A percentile compares a stretch with the other conserved stretches of the same genome.
phyloP scores from a whole-genome alignment of 768 basidiomycete species.

The Scleroderma citrinum region DNA sequence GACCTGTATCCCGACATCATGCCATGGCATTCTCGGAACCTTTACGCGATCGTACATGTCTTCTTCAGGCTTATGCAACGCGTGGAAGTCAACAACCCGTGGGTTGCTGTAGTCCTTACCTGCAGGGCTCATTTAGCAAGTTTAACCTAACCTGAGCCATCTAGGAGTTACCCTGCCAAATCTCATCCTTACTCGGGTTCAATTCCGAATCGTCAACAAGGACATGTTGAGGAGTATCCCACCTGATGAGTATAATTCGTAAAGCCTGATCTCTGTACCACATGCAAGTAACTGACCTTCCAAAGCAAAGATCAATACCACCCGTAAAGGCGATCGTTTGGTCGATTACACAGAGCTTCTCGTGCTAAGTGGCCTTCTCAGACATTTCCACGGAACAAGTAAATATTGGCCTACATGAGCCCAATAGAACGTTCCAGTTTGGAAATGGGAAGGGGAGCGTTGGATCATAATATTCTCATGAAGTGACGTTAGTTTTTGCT shows the following conservation, averaged over 20 bases:
- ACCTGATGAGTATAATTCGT: slow-evolving; percentile 38
- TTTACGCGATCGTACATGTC: slow-evolving; percentile 93
- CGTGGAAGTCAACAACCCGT: slow-evolving; percentile 79
- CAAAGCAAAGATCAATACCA: slow-evolving; percentile 91
- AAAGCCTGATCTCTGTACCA: not conserved
- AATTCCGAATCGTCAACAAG: slow-evolving; percentile 78
- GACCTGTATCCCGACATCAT: slow-evolving; percentile 94
- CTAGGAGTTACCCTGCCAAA: slow-evolving; percentile 75
- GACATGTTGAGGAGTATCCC: slow-evolving; percentile 96
- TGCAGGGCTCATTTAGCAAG: slow-evolving; percentile 22
- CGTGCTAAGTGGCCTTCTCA: slow-evolving; percentile 53
- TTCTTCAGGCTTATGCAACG: slow-evolving; percentile 83
- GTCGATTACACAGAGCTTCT: slow-evolving; percentile 97
- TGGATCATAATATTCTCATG: slow-evolving; percentile 96
- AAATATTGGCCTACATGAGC: slow-evolving; percentile 65
- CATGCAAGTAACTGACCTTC: slow-evolving; percentile 42
- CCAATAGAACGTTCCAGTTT: slow-evolving; percentile 98
- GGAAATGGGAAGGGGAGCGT: slow-evolving; percentile 94
- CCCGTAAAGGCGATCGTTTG: slow-evolving; percentile 98
- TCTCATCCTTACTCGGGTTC: slow-evolving; percentile 51
- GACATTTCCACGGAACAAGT: not conserved
- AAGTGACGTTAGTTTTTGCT: slow-evolving; percentile 68
- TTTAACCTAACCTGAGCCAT: not conserved
- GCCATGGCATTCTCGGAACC: slow-evolving; percentile 96
- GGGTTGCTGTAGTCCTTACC: slow-evolving; percentile 96